Percentiles rank a stretch among this genome's conserved stretches.
phyloP scores from a whole-genome alignment of 805 yeast genomes.

The Spathaspora gorwiae region DNA sequence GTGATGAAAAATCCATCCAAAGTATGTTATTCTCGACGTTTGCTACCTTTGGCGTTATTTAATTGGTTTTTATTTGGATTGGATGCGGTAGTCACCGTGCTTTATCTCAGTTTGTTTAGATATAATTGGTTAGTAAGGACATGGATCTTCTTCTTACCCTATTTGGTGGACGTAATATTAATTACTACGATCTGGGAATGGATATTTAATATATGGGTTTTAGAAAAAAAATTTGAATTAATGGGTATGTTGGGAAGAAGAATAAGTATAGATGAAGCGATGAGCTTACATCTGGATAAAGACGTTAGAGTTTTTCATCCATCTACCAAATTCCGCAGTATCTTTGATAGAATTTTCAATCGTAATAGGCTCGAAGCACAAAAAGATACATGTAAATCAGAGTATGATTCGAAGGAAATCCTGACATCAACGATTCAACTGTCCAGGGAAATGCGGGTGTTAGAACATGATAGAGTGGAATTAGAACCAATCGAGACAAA shows the following conservation, averaged over 20 bases:
- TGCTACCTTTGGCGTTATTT: constrained; percentile 47
- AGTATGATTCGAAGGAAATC: constrained; percentile 4
- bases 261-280: constrained; percentile 42
- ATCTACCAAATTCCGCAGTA: not conserved
- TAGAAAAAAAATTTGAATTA: constrained; percentile 48
- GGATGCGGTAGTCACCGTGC: constrained; percentile 28
- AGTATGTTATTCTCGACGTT: constrained; percentile 42
- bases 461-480: not conserved
- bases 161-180: constrained; percentile 44
- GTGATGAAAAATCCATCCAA: constrained; percentile 30
- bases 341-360: not conserved
- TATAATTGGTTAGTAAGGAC: constrained; percentile 41
- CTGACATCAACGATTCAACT: constrained; percentile 1
- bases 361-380: not conserved
- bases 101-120: constrained; percentile 22
- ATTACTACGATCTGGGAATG: constrained; percentile 64
- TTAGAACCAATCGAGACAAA: not conserved
- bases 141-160: constrained; percentile 43
- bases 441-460: not conserved
- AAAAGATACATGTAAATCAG: constrained; percentile 4
- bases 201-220: constrained; percentile 49
- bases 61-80: constrained; percentile 36
- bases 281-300: constrained; percentile 6
- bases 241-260: constrained; percentile 61
- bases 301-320: constrained; percentile 2